These are phyloP conservation scores for Talaromyces trachyspermus DNA, from an alignment of 495 filamentous ascomycete genomes.

Conservation along the genomic window DNA sequence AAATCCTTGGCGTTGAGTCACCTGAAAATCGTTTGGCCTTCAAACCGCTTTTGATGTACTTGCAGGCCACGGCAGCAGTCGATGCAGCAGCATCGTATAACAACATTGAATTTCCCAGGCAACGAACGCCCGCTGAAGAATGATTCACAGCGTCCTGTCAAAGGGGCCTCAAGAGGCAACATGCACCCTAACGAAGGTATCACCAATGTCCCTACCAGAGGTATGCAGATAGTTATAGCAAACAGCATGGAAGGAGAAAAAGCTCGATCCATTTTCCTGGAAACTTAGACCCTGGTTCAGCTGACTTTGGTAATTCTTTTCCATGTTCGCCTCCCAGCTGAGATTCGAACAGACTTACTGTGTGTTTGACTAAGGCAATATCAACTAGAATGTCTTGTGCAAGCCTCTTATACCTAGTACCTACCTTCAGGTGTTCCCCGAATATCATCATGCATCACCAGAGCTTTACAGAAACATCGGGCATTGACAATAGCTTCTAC, in stretches of 20 bases:
- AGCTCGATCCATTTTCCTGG: background rate
- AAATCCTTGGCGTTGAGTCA: no score
- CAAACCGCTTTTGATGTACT: no score
- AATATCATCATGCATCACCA: background rate
- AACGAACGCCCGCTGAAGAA: no score
- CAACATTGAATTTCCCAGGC: no score
- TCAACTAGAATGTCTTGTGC: background rate
- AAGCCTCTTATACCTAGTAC: background rate
- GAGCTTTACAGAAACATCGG: background rate
- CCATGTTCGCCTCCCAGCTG: no score
- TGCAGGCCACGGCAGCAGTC: no score
- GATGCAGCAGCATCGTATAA: no score
- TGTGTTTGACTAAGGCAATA: background rate
- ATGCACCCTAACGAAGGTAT: background rate
- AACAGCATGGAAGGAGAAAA: background rate
- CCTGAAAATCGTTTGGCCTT: no score
- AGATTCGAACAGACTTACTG: background rate
- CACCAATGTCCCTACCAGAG: background rate
- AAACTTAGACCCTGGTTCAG: background rate
- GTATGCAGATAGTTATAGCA: background rate
- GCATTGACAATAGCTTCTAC: background rate
- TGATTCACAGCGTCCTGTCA: no score
- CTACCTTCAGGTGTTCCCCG: background rate
- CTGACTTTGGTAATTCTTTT: background rate
- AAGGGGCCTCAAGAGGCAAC: no score